Evolutionary conservation across 306 rosid genomes (phyloP), one percentile per base, ranked within the genome.

Genomic region (Ceratonia siliqua): DNA sequence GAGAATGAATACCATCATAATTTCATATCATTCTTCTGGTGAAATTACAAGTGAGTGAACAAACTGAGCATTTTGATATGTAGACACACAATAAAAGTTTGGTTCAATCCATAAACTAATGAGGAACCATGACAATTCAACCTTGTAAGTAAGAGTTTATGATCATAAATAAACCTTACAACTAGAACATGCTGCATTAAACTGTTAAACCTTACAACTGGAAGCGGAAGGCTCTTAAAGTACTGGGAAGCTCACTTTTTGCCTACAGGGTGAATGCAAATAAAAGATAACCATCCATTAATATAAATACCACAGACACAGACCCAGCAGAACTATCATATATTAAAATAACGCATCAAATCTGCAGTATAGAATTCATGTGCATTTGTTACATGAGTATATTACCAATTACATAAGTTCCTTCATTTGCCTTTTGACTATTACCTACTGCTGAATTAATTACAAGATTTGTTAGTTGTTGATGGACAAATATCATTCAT

Each of bases 201-300:
- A n/a, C n/a, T n/a, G n/a, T n/a, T n/a, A n/a, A n/a, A n/a, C n/a
- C n/a, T n/a, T n/a, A n/a, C n/a, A n/a, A n/a, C 85, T 92, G 98
- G 83, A 90, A 92, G 15, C 98, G 88, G 85, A 92, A 90, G 55
- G 98, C 98, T 7, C 92, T 92, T 78, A 92, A 87, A 73, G 98
- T 90, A 74, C 98, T 90, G 2, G 98, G 98, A 66, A 92, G 96
- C 80, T 92, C 98, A 85, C 98, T 92, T 84, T 92, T 90, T 11
- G 81, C 98, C 96, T 92, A 39, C 12, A 2, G 72, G 20, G 38
- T 58, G 45, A 66, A 63, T 41, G 38, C 28, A 15, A 21, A 48
- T 20, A 13, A 27, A 53, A 30, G 33, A 53, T 45, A 73, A 42
- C 43, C 54, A 46, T 18, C n/a, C n/a, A n/a, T n/a, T n/a, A n/a